Evolutionary conservation across 768 basidiomycete genomes (phyloP), one percentile per base, ranked within the genome.

Genomic region (Cyathus striatus): DNA sequence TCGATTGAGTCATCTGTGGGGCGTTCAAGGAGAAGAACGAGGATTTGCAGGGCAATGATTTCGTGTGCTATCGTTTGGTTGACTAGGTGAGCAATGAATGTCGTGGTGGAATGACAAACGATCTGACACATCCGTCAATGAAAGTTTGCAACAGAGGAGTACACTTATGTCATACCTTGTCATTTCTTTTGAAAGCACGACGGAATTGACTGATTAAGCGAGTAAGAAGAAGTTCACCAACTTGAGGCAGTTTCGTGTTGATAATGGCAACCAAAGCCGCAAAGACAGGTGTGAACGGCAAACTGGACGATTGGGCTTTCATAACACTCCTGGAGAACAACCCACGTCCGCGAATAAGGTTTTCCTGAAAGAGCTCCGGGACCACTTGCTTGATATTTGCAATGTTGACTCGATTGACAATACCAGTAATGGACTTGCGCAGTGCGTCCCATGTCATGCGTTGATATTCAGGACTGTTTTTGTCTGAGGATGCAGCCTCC

Each of bases 1-100:
- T 99, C 96, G 53, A 99, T 95, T 2, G 90, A 90, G 66, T 98
- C 96, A 54, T 97, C 93, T 0, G 96, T 97, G 0, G 96, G 94
- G 2, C 88, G 82, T 57, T 97, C 93, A 24, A 98, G 83, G 14
- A 97, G 79, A n/a, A 98, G 79, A 38, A 97, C 81, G 36, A 99
- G 85, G 49, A 97, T 93, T 67, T 98, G 86, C 17, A 99, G 83
- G 2, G 92, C 90, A 46, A 98, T 81, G 45, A 98, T 79, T 61
- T 97, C 94, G 54, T 94, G 87, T 1, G 93, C 92, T 36, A 99
- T 86, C 16, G 78, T 74, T 66, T 99, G 93, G 59, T 96, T 95
- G 60, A 92, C 88, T 43, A 96, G 81, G 58, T 96, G 93, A 17
- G 81, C 90, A 38, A 87, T 75, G 56, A 97, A 97, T 0, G 89